Evolutionary conservation across 345 rosid species (phyloP), one percentile per base, ranked within the genome.

Genomic region (Laguncularia racemosa): DNA sequence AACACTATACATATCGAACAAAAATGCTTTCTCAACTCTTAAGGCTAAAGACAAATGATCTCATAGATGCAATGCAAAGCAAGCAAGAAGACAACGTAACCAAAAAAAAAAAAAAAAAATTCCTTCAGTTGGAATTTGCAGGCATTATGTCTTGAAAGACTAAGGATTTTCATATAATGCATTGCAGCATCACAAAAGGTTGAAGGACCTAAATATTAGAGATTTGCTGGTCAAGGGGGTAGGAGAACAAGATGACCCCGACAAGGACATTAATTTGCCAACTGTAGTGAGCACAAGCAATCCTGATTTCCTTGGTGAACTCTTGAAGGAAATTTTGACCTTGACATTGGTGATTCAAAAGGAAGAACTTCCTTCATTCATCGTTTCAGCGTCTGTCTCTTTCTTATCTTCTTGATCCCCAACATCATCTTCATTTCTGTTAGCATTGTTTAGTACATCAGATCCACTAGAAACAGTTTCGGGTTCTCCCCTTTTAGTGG

Each of bases 291-390:
- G 73, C 12, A 72, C 89, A 10, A 95, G 95, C 55, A 86, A 88
- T 60, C 82, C 95, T 61, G 86, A 85, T 61, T 86, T 89, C 58
- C 87, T 88, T 10, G 89, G 84, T 50, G 89, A 83, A 70, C 92
- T 86, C 68, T 87, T 91, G 18, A 85, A 63, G 82, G 91, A 86
- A 91, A 71, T 62, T 60, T 84, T 74, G 83, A 80, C 64, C 91
- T 89, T 64, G 89, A 88, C 54, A 67, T 80, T 52, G 71, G 79
- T 33, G 89, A 88, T 66, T 73, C 76, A 13, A 60, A 75, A 64
- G 97, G 96, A 47, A 82, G 78, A 81, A 82, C 95, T 43, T 87
- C 91, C 20, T 68, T 91, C n/a, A n/a, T n/a, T n/a, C n/a, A n/a
- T n/a, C n/a, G n/a, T n/a, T n/a, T n/a, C n/a, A n/a, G n/a, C n/a